phyloP scores from a whole-genome alignment of 2,329 filamentous ascomycete species.

The Stenocarpella maydis region DNA sequence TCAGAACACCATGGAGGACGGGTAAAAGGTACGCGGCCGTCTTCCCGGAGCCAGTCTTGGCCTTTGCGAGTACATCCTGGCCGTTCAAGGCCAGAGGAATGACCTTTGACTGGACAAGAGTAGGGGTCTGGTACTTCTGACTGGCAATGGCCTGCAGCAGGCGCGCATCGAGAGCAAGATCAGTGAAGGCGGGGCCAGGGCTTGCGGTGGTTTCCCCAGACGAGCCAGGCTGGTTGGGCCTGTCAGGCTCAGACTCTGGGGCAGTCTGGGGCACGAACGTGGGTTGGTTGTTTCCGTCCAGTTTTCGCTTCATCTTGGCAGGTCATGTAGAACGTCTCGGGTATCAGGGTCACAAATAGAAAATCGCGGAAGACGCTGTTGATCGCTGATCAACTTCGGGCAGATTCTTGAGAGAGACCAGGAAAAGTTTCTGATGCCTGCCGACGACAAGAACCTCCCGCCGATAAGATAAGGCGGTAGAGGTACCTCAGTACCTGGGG shows the following conservation, averaged over 20 bases:
- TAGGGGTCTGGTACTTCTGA: conserved; percentile 85
- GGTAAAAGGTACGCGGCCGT: conserved; percentile 95
- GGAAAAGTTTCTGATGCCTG: conserved; percentile 30
- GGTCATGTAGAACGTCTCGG: not conserved
- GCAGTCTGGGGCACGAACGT: conserved; percentile 45
- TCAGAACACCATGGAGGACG: conserved; percentile 83
- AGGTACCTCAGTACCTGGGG: not conserved
- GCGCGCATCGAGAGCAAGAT: conserved; percentile 82
- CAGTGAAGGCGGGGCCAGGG: conserved; percentile 67
- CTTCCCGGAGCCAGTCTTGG: conserved; percentile 96
- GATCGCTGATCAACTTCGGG: conserved; percentile 10
- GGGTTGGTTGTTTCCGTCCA: conserved; percentile 63
- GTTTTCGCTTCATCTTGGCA: conserved; percentile 66
- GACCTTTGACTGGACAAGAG: conserved; percentile 85
- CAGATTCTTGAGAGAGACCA: conserved; percentile 1
- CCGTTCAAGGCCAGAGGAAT: conserved; percentile 90
- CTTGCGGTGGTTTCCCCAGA: conserved; percentile 39
- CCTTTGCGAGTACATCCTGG: conserved; percentile 88
- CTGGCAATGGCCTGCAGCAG: conserved; percentile 86
- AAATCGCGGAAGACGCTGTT: not conserved
- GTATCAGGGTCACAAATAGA: conserved; percentile 25
- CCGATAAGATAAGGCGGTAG: conserved; percentile 19
- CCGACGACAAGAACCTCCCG: conserved; percentile 8
- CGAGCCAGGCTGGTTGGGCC: conserved; percentile 37
- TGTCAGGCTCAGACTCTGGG: conserved; percentile 40